These are phyloP conservation scores for Amoeboaphelidium protococcarum DNA, from an alignment of 371 early-diverging fungal genomes.

Conservation along the genomic window DNA sequence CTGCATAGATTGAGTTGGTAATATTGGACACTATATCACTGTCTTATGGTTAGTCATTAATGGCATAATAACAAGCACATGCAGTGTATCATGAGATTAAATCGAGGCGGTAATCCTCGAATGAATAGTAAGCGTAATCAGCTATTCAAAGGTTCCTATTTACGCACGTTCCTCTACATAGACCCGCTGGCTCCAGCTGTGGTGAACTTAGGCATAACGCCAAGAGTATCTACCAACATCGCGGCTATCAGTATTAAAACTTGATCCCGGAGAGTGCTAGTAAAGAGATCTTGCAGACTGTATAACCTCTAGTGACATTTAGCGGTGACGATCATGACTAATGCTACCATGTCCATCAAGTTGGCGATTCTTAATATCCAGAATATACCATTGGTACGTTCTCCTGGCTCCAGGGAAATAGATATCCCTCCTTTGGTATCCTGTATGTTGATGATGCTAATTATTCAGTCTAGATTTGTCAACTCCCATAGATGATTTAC, in stretches of 20 bases:
- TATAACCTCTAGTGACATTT: constrained; percentile 39
- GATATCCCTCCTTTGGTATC: constrained; percentile 20
- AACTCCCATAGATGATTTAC: too few species aligned
- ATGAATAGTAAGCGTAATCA: too few species aligned
- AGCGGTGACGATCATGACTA: constrained; percentile 84
- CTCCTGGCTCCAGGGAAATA: constrained; percentile 27
- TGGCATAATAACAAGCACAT: constrained; percentile 5
- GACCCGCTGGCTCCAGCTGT: constrained; percentile 30
- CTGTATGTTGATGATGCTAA: too few species aligned
- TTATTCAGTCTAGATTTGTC: too few species aligned
- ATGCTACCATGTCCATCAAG: constrained; percentile 22
- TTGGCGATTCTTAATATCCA: not conserved
- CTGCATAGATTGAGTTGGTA: constrained; percentile 26
- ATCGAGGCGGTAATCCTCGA: too few species aligned
- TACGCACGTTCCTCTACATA: constrained; percentile 51
- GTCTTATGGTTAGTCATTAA: constrained; percentile 13
- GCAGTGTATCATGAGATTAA: too few species aligned
- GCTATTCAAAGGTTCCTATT: constrained; percentile 34
- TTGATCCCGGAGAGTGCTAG: constrained; percentile 27
- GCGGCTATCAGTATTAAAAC: constrained; percentile 64
- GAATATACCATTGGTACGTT: constrained; percentile 26
- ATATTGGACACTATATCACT: constrained; percentile 30
- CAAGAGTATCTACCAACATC: constrained; percentile 17
- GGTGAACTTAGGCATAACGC: constrained; percentile 29
- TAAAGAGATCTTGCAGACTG: constrained; percentile 19